A percentile compares a stretch with the other conserved stretches of the same genome.
Evolutionary conservation across 108 stramenopile species (phyloP).

Genomic region (Thalassiosira profunda): DNA sequence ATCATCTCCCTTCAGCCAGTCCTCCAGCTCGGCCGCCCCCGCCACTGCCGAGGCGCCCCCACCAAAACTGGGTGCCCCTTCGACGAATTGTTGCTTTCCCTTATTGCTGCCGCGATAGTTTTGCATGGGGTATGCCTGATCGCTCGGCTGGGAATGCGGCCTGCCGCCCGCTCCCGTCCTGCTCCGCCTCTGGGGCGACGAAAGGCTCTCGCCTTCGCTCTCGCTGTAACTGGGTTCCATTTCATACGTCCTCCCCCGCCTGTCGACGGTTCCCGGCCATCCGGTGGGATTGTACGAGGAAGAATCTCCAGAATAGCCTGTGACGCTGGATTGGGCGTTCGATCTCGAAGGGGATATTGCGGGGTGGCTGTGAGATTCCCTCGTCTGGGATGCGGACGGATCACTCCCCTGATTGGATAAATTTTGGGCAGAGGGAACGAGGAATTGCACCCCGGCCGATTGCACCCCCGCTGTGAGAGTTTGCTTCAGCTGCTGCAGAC

Average conservation of each 20-base stretch:
- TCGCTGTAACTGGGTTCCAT: conserved; percentile 76
- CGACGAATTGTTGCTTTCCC: neutral
- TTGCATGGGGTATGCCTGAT: conserved; percentile 7
- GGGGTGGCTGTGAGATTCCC: neutral
- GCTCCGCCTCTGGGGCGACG: conserved; percentile 10
- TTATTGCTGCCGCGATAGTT: neutral
- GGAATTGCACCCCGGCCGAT: no score
- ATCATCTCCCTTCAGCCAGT: conserved; percentile 32
- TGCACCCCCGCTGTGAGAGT: conserved; percentile 14
- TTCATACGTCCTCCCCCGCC: conserved; percentile 48
- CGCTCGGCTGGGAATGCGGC: neutral
- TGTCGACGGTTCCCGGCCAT: conserved; percentile 87
- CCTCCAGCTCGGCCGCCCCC: conserved; percentile 19
- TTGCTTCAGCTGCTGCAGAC: neutral
- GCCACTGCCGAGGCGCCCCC: conserved; percentile 16
- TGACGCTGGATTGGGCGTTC: conserved; percentile 35
- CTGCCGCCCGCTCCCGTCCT: neutral
- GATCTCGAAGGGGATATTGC: conserved; percentile 40
- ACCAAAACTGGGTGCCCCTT: neutral
- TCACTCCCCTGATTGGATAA: neutral
- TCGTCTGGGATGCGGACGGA: neutral
- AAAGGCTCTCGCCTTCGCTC: conserved; percentile 29
- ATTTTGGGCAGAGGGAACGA: neutral
- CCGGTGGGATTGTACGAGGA: conserved; percentile 50
- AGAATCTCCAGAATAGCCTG: conserved; percentile 34